Evolutionary conservation across 1,284 basidiomycete genomes (phyloP).

Genomic region (Ganoderma resinaceum): DNA sequence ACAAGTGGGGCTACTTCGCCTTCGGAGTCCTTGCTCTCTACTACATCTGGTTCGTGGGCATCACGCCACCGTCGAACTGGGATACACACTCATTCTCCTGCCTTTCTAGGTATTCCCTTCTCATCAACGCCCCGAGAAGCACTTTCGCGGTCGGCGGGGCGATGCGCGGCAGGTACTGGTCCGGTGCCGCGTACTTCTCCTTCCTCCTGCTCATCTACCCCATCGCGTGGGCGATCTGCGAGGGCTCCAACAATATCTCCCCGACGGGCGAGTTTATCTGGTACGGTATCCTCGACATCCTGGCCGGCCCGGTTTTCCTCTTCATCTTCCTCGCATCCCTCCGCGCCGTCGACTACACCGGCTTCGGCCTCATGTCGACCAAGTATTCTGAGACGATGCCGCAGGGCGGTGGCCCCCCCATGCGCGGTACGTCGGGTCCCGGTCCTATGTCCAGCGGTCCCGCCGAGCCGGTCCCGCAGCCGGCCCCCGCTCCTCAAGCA

Average conservation of each 20-base stretch:
- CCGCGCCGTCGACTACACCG: constrained; percentile 36
- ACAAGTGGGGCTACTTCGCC: constrained; percentile 61
- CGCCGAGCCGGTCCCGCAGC: background rate
- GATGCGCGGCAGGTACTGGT: constrained; percentile 49
- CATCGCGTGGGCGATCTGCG: constrained; percentile 53
- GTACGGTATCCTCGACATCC: constrained; percentile 66
- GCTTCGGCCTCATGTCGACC: constrained; percentile 3
- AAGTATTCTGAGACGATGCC: constrained; percentile 1
- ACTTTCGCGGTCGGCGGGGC: constrained; percentile 45
- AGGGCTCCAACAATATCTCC: constrained; percentile 55
- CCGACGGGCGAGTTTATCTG: constrained; percentile 56
- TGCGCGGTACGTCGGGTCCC: background rate
- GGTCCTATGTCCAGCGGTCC: background rate
- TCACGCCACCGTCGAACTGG: too few species aligned
- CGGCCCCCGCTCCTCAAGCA: background rate
- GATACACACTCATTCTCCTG: constrained; percentile 1
- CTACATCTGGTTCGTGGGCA: constrained; percentile 51
- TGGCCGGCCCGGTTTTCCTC: constrained; percentile 60
- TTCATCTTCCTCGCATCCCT: constrained; percentile 42
- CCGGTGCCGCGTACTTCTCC: constrained; percentile 50
- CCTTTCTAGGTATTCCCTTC: constrained; percentile 40
- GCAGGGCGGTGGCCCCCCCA: background rate
- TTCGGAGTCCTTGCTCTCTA: constrained; percentile 54
- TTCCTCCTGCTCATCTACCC: constrained; percentile 62
- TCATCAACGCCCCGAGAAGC: constrained; percentile 40